Conservation (phyloP, 2,329 filamentous ascomycete species). For the Aspergillus felis region DNA sequence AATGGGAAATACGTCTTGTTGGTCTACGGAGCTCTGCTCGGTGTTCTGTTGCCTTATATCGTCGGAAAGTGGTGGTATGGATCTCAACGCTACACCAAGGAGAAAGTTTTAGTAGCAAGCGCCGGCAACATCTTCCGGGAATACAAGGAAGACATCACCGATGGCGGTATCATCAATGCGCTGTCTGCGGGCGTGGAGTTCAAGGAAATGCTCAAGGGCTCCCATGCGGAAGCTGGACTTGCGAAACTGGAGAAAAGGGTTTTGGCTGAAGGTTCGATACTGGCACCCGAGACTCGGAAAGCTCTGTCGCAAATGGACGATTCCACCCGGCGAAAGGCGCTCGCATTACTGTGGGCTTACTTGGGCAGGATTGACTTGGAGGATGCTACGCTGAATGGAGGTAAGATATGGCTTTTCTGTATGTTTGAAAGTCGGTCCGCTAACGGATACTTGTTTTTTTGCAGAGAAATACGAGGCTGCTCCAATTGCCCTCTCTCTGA, state of each 20-base stretch:
- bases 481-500: constrained; percentile 78
- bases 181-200: constrained; percentile 86
- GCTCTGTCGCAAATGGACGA: constrained; percentile 77
- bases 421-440: background rate
- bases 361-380: constrained; percentile 82
- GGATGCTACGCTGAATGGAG: constrained; percentile 69
- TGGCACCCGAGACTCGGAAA: constrained; percentile 70
- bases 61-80: constrained; percentile 99
- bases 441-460: constrained; percentile 14
- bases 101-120: constrained; percentile 87
- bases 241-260: constrained; percentile 81
- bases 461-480: constrained; percentile 81
- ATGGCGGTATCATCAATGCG: constrained; percentile 73
- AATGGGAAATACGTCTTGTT: constrained; percentile 94
- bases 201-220: constrained; percentile 68
- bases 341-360: constrained; percentile 93
- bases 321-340: constrained; percentile 74
- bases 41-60: constrained; percentile 84
- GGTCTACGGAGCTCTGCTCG: constrained; percentile 82
- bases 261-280: constrained; percentile 57
- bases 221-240: constrained; percentile 75
- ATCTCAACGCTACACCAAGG: constrained; percentile 86
- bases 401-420: constrained; percentile 21
- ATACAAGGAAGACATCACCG: constrained; percentile 79
- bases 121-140: constrained; percentile 93